These are phyloP conservation scores for Begonia fuchsioides DNA, from an alignment of 306 rosid species.

Conservation along the genomic window DNA sequence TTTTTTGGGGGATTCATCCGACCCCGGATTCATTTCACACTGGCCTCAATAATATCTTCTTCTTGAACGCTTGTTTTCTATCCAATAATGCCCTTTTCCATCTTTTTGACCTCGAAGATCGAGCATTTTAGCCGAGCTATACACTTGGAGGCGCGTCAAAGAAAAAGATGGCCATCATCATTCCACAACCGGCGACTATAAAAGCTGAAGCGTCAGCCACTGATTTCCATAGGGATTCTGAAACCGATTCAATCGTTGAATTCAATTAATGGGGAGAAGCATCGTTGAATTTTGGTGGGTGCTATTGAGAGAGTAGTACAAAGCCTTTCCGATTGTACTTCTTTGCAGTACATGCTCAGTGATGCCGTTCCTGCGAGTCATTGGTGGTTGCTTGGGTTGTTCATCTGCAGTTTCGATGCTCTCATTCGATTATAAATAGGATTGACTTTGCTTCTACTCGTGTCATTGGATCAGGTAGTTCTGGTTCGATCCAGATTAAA, in stretches of 20 bases:
- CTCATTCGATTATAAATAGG: not conserved
- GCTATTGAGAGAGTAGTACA: conserved; percentile 22
- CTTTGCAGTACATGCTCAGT: conserved; percentile 28
- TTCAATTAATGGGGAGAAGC: not conserved
- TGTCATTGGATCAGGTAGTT: not conserved
- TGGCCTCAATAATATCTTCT: too few relatives aligned
- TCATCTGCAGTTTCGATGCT: not conserved
- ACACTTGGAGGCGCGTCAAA: not conserved
- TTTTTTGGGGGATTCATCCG: too few relatives aligned
- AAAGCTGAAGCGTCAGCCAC: not conserved
- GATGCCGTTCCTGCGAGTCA: conserved; percentile 1
- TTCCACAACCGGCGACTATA: not conserved
- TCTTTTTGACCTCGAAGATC: not conserved
- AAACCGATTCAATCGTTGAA: not conserved
- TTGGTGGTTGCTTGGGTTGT: not conserved
- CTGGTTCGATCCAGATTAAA: not conserved
- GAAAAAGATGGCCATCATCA: not conserved
- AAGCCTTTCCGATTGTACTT: conserved; percentile 3
- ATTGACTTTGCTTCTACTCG: not conserved
- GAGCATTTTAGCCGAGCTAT: not conserved
- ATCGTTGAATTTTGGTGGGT: conserved; percentile 1
- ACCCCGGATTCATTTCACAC: too few relatives aligned
- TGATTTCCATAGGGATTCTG: not conserved
- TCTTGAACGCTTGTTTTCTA: too few relatives aligned
- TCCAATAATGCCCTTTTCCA: conserved; percentile 1